Evolutionary conservation across 768 basidiomycete species (phyloP), one percentile per base, ranked within the genome.

Genomic region (Lentinula boryana): DNA sequence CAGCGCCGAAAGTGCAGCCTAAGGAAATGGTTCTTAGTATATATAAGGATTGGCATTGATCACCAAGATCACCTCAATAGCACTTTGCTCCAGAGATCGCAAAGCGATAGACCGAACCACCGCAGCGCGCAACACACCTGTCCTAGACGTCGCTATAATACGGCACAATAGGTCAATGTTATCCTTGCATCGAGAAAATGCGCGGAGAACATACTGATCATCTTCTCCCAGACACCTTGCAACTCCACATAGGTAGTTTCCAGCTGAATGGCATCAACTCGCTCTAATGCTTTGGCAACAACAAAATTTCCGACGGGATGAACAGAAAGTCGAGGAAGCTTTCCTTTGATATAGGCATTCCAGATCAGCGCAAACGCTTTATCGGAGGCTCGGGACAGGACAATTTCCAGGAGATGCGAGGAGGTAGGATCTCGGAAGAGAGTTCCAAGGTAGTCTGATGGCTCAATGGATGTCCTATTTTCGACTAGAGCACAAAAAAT

Each of bases 301-400:
- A 98, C 95, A 67, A 94, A 99, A 69, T 98, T 99, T 12, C 92
- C 94, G 2, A 95, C 90, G 2, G 95, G 93, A 71, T 99, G 96
- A 18, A 81, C 76, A 16, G 89, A 86, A 32, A 97, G 76, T 60
- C 88, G 82, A 3, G 80, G 72, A 40, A 97, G 76, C 63, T 87
- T 86, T n/a, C 85, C 85, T 48, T 75, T 71, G 69, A 98, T 88
- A 73, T 97, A 95, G 0, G 81, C 80, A 2, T 74, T 67, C 96
- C 96, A 98, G 5, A 97, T 68, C 0, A 78, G 67, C 35, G 73
- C 69, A 68, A 95, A 95, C 1, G 87, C 80, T 16, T 73, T 66
- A 5, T 77, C 72, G 0, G 93, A 86, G 16, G 86, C 82, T 54
- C 82, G 80, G 5, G 75, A 72, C 23, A 95, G 82, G 35, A 96